These are phyloP conservation scores for Euphorbia lathyris DNA, from an alignment of 345 rosid genomes.

Conservation along the genomic window DNA sequence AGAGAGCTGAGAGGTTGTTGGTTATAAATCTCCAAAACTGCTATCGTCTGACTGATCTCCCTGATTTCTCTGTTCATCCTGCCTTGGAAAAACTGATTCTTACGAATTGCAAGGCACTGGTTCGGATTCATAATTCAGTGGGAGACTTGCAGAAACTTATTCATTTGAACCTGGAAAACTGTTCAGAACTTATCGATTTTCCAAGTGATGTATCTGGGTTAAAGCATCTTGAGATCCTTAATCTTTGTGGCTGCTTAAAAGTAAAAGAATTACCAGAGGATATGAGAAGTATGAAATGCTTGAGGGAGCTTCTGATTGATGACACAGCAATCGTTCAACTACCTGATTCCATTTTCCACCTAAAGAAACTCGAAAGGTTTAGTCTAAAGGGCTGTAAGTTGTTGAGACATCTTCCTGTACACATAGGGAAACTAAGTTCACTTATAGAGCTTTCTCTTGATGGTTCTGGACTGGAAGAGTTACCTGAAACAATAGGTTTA, in stretches of 20 bases:
- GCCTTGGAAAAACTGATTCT: conserved; percentile 43
- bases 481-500: conserved; percentile 36
- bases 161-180: conserved; percentile 37
- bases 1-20: conserved; percentile 41
- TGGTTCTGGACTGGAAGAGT: conserved; percentile 31
- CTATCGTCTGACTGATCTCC: conserved; percentile 30
- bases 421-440: conserved; percentile 33
- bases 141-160: conserved; percentile 31
- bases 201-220: conserved; percentile 45
- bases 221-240: conserved; percentile 38
- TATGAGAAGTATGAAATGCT: conserved; percentile 38
- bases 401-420: conserved; percentile 32
- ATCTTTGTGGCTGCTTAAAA: conserved; percentile 36
- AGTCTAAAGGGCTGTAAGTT: conserved; percentile 29
- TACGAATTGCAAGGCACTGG: conserved; percentile 28
- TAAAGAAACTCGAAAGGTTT: conserved; percentile 40
- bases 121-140: conserved; percentile 36
- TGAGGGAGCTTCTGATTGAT: conserved; percentile 41
- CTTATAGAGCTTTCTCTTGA: conserved; percentile 38
- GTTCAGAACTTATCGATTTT: conserved; percentile 35
- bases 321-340: conserved; percentile 33
- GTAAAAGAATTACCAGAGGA: conserved; percentile 38
- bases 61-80: conserved; percentile 36
- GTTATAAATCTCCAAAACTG: conserved; percentile 43
- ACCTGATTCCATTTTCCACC: conserved; percentile 39